Conservation (phyloP, 75 land plant species). For the Pinus taeda region DNA sequence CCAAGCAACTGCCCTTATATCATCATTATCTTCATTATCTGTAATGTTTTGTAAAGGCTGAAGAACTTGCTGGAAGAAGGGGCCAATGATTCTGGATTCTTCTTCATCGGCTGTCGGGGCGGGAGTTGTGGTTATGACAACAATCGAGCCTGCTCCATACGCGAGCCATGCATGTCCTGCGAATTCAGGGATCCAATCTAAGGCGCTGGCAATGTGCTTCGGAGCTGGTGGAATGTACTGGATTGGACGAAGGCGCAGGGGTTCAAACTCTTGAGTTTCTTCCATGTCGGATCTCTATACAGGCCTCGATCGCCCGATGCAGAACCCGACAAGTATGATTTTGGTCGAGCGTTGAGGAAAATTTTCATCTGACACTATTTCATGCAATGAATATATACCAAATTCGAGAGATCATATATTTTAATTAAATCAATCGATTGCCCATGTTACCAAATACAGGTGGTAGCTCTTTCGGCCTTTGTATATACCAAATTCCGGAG, state of each 20-base stretch:
- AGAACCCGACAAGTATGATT: no score
- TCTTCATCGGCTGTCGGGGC: conserved; percentile 47
- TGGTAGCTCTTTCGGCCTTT: no score
- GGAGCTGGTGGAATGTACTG: conserved; percentile 68
- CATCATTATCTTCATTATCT: background rate
- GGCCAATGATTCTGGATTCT: conserved; percentile 23
- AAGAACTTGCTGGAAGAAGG: conserved; percentile 74
- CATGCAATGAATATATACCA: no score
- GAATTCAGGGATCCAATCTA: conserved; percentile 77
- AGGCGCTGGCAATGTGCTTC: conserved; percentile 33
- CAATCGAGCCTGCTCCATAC: conserved; percentile 70
- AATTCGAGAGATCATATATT: no score
- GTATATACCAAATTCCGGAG: no score
- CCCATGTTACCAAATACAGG: no score
- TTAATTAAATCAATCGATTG: no score
- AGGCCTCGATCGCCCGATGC: no score
- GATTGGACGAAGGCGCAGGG: conserved; percentile 44
- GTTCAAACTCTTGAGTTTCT: conserved; percentile 12
- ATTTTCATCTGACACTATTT: no score
- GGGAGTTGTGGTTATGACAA: conserved; percentile 77
- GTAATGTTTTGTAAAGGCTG: conserved; percentile 14
- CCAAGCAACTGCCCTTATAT: conserved; percentile 46
- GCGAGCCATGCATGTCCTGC: conserved; percentile 88
- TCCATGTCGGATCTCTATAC: background rate
- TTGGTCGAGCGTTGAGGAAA: no score